Evolutionary conservation across 176 grass and related monocot genomes (phyloP).

Genomic region (Phoenix dactylifera): DNA sequence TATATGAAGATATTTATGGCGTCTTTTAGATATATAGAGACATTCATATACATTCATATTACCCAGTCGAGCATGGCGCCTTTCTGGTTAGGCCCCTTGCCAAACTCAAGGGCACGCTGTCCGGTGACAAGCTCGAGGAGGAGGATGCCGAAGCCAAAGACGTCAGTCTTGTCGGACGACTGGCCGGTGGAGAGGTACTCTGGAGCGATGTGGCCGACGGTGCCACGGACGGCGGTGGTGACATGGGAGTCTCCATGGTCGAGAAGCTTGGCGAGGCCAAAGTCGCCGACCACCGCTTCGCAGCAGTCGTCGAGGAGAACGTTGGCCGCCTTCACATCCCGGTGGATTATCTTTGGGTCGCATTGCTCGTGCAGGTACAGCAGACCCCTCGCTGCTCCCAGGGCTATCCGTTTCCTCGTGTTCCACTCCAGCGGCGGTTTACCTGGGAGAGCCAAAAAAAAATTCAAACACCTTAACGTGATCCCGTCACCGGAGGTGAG

Average conservation of each 20-base stretch:
- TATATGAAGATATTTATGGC: too few species aligned
- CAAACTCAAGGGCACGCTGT: conserved; percentile 44
- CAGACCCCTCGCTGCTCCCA: conserved; percentile 50
- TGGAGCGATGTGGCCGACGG: conserved; percentile 59
- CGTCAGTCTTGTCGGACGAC: conserved; percentile 70
- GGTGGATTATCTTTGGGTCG: conserved; percentile 39
- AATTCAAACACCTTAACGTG: too few species aligned
- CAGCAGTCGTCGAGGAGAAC: conserved; percentile 61
- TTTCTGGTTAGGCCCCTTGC: conserved; percentile 35
- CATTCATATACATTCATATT: too few species aligned
- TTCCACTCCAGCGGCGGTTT: conserved; percentile 67
- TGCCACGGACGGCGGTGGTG: conserved; percentile 68
- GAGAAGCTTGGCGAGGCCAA: conserved; percentile 71
- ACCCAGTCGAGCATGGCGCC: conserved; percentile 62
- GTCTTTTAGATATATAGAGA: too few species aligned
- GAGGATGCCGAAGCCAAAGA: conserved; percentile 61
- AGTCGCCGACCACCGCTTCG: conserved; percentile 78
- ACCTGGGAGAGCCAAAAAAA: conserved; percentile 11
- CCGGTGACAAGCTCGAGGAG: conserved; percentile 68
- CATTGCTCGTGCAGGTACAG: conserved; percentile 90
- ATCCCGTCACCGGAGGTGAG: too few species aligned
- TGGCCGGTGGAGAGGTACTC: conserved; percentile 66
- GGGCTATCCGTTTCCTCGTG: conserved; percentile 53
- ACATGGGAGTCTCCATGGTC: conserved; percentile 77
- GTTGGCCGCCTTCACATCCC: conserved; percentile 31